These are phyloP conservation scores for Brettanomyces custersianus DNA, from an alignment of 805 yeast genomes.

Conservation along the genomic window DNA sequence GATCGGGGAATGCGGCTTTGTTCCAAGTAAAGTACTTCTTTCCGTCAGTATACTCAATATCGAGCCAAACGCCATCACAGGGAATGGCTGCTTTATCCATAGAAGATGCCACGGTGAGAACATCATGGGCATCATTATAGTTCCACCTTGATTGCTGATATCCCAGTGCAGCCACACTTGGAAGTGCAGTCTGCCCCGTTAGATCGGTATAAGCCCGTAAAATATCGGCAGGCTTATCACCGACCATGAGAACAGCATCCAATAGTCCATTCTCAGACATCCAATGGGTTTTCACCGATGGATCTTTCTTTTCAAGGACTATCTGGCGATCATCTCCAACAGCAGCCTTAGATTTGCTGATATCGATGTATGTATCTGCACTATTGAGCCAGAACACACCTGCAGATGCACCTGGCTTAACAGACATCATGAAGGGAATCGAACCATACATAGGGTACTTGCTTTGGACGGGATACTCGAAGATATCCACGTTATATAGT, in stretches of 20 bases:
- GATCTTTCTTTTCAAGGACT: background rate
- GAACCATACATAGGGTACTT: conserved; percentile 92
- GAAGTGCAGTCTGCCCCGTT: conserved; percentile 68
- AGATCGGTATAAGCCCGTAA: conserved; percentile 53
- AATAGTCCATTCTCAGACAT: conserved; percentile 83
- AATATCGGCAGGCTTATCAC: conserved; percentile 44
- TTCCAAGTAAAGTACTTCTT: conserved; percentile 94
- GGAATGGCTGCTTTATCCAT: conserved; percentile 76
- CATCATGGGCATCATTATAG: conserved; percentile 82
- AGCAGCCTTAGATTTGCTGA: conserved; percentile 28
- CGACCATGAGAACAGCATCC: conserved; percentile 65
- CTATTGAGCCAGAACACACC: conserved; percentile 90
- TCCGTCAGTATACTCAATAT: conserved; percentile 80
- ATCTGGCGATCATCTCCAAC: conserved; percentile 7
- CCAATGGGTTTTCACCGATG: conserved; percentile 61
- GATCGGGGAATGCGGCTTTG: conserved; percentile 61
- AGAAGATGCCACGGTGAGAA: conserved; percentile 54
- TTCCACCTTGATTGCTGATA: conserved; percentile 98
- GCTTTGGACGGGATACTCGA: conserved; percentile 72
- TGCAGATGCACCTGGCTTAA: conserved; percentile 44
- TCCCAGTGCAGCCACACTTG: conserved; percentile 72
- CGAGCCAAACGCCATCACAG: conserved; percentile 90
- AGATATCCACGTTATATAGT: conserved; percentile 86
- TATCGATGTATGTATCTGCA: conserved; percentile 87
- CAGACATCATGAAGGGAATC: conserved; percentile 79